These are phyloP conservation scores for Sporothrix brasiliensis DNA, from an alignment of 2,329 filamentous ascomycete species.

Conservation along the genomic window DNA sequence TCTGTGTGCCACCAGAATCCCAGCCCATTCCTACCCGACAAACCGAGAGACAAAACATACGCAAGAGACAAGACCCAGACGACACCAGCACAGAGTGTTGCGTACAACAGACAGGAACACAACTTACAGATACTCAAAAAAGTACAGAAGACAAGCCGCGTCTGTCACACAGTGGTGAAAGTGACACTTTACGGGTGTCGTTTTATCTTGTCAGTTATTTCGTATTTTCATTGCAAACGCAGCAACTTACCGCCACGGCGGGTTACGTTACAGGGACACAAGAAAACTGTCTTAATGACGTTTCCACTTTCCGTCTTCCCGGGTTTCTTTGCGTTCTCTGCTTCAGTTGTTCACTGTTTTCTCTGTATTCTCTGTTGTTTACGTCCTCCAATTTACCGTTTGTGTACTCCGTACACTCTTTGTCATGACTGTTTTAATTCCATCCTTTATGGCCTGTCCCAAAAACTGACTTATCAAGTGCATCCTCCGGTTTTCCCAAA, in stretches of 20 bases:
- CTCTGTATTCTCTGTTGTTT: not conserved
- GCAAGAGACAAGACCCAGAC: not conserved
- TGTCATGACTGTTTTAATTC: not conserved
- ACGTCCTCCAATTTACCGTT: no score
- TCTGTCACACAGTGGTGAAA: conserved; percentile 6
- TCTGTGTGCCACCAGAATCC: not conserved
- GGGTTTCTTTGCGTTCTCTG: not conserved
- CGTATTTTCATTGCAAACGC: not conserved
- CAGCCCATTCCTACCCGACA: conserved; percentile 13
- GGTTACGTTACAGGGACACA: not conserved
- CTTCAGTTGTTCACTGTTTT: not conserved
- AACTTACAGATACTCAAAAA: not conserved
- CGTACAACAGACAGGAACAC: not conserved
- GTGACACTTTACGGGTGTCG: not conserved
- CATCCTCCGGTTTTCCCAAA: not conserved
- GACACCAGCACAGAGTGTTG: no score
- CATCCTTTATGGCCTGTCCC: not conserved
- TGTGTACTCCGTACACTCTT: no score
- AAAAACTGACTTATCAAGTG: conserved; percentile 23
- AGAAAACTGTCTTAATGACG: not conserved
- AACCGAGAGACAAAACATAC: conserved; percentile 20
- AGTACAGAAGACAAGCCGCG: not conserved
- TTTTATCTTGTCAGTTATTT: not conserved
- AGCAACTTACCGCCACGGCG: not conserved
- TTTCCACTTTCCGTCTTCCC: not conserved